A percentile compares a stretch with the other conserved stretches of the same genome.
Conservation (phyloP, 225 moss, liverwort and hornwort genomes). For the Ulota crispa region DNA sequence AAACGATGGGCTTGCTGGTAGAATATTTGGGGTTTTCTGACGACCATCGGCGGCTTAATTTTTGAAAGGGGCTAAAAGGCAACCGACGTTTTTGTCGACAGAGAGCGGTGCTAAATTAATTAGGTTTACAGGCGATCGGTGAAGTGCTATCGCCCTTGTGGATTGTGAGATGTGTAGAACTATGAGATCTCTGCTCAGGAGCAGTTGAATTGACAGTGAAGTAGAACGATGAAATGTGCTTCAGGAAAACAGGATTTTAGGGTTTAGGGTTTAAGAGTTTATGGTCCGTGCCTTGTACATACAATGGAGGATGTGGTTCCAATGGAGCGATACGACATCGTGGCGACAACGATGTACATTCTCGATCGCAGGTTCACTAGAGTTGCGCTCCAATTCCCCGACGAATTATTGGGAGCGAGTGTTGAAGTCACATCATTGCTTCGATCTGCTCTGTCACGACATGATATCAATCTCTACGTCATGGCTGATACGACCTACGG, state of each 20-base stretch:
- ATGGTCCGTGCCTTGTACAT: neutral
- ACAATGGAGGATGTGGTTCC: neutral
- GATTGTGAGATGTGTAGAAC: neutral
- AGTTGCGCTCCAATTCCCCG: constrained; percentile 78
- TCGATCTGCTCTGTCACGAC: constrained; percentile 49
- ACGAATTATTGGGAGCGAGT: constrained; percentile 63
- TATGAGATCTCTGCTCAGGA: neutral
- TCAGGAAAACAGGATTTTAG: neutral
- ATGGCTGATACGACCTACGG: constrained; percentile 97
- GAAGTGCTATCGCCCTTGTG: neutral
- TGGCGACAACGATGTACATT: constrained; percentile 42
- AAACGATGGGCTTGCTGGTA: neutral
- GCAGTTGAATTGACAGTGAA: neutral
- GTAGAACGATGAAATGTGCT: neutral
- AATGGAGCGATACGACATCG: constrained; percentile 43
- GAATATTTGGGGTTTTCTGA: neutral
- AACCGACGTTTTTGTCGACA: neutral
- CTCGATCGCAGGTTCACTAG: constrained; percentile 35
- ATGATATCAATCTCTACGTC: constrained; percentile 58
- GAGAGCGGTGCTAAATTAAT: neutral
- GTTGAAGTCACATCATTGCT: constrained; percentile 65
- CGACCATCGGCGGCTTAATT: no score
- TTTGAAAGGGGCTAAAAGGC: no score
- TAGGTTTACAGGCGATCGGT: neutral
- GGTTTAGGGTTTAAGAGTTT: neutral